A percentile compares a stretch with the other conserved stretches of the same genome.
Conservation (phyloP, 352 stramenopile species). For the Phytophthora colocasiae region DNA sequence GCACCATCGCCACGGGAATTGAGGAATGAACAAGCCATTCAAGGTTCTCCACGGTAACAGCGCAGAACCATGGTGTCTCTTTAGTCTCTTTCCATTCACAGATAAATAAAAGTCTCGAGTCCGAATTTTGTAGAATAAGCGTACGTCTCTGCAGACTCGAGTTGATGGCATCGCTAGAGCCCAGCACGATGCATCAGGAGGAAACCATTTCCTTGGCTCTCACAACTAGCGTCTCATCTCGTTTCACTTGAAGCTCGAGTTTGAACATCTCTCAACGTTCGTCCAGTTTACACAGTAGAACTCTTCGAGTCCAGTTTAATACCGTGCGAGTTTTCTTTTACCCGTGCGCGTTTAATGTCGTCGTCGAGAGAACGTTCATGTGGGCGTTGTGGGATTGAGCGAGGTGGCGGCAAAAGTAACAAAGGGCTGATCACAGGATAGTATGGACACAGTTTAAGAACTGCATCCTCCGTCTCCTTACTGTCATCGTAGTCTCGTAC, state of each 20-base stretch:
- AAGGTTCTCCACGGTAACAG: too few species aligned
- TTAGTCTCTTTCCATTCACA: too few species aligned
- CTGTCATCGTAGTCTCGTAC: slow-evolving; percentile 1
- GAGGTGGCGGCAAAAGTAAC: neutral
- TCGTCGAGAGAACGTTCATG: slow-evolving; percentile 1
- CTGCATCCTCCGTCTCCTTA: neutral
- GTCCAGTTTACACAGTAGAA: slow-evolving; percentile 26
- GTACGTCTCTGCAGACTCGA: too few species aligned
- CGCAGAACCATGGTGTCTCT: too few species aligned
- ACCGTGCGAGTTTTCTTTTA: neutral
- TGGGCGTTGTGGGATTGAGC: neutral
- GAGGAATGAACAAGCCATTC: too few species aligned
- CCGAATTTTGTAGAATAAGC: too few species aligned
- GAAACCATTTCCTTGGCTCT: too few species aligned
- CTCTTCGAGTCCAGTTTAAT: slow-evolving; percentile 1
- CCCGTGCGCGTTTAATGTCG: neutral
- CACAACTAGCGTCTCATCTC: slow-evolving; percentile 41
- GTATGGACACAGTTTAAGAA: slow-evolving; percentile 16
- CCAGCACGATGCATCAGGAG: too few species aligned
- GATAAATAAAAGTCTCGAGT: too few species aligned
- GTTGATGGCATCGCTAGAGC: too few species aligned
- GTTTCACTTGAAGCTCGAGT: slow-evolving; percentile 46
- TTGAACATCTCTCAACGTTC: slow-evolving; percentile 45
- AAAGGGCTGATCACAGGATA: slow-evolving; percentile 9
- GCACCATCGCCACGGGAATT: too few species aligned